Conservation (phyloP, 1,284 basidiomycete genomes). For the Fomitopsis palustris region DNA sequence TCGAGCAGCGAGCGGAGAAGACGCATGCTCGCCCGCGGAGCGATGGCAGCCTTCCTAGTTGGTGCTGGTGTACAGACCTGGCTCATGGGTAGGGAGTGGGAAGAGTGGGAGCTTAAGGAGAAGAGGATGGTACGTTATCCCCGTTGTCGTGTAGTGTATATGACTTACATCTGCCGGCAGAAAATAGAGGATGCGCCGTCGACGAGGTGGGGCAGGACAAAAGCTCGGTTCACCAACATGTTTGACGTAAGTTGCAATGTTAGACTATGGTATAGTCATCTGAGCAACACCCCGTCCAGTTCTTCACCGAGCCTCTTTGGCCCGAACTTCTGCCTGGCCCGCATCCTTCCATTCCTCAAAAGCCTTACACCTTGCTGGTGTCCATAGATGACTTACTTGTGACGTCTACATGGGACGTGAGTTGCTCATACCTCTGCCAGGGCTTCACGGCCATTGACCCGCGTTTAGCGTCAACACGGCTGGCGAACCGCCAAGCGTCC, state of each 20-base stretch:
- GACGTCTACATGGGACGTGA: slow-evolving; percentile 91
- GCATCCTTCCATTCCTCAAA: slow-evolving; percentile 79
- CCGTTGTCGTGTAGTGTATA: not conserved
- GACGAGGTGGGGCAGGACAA: slow-evolving; percentile 60
- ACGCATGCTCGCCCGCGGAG: slow-evolving; percentile 48
- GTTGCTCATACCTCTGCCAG: slow-evolving; percentile 23
- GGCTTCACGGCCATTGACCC: not conserved
- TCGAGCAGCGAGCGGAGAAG: slow-evolving; percentile 73
- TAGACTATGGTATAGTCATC: not conserved
- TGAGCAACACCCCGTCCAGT: slow-evolving; percentile 40
- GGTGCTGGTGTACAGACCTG: slow-evolving; percentile 44
- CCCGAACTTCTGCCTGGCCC: slow-evolving; percentile 88
- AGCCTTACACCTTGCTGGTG: slow-evolving; percentile 90
- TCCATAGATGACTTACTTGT: slow-evolving; percentile 93
- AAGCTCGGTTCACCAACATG: slow-evolving; percentile 52
- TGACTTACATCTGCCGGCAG: slow-evolving; percentile 25
- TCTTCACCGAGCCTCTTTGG: slow-evolving; percentile 92
- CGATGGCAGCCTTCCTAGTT: slow-evolving; percentile 40
- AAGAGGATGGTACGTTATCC: slow-evolving; percentile 39
- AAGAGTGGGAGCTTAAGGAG: slow-evolving; percentile 32
- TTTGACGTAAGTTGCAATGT: slow-evolving; percentile 51
- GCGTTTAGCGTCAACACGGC: slow-evolving; percentile 69
- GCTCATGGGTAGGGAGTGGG: slow-evolving; percentile 32
- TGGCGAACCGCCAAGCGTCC: slow-evolving; percentile 94
- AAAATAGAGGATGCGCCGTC: slow-evolving; percentile 53